Percentiles rank a stretch among this genome's conserved stretches.
phyloP scores from a whole-genome alignment of 169 alveolate species.

The Plasmodium blacklocki region DNA sequence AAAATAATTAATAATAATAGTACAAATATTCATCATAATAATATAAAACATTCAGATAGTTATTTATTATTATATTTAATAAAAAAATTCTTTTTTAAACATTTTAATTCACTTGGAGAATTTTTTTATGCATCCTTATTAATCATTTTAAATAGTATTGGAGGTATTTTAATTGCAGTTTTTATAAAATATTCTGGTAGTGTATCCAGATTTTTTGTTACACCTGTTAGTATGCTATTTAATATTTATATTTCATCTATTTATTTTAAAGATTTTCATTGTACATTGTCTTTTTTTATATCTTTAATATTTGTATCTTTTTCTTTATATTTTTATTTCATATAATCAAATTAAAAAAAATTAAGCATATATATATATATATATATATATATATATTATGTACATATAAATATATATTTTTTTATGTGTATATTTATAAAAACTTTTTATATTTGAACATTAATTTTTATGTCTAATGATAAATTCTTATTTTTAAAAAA shows the following conservation, averaged over 20 bases:
- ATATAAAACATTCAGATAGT: background rate
- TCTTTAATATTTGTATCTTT: conserved; percentile 54
- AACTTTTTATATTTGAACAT: too few species aligned
- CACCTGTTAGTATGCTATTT: conserved; percentile 57
- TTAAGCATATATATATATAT: background rate
- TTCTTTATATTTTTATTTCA: conserved; percentile 35
- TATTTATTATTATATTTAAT: background rate
- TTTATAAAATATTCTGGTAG: conserved; percentile 47
- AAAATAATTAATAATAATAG: background rate
- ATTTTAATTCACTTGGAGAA: conserved; percentile 49
- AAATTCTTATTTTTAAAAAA: too few species aligned
- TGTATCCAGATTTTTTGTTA: conserved; percentile 39
- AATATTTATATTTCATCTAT: conserved; percentile 59
- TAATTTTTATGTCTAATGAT: too few species aligned
- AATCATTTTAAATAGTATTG: conserved; percentile 24
- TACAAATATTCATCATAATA: too few species aligned
- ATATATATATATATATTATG: background rate
- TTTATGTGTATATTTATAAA: background rate
- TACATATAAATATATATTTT: background rate
- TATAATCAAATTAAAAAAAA: background rate
- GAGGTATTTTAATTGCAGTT: conserved; percentile 45
- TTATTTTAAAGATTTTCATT: conserved; percentile 52
- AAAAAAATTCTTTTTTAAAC: background rate
- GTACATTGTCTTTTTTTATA: conserved; percentile 43
- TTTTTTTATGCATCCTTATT: conserved; percentile 23